These are phyloP conservation scores for Closterium sp. DNA, from an alignment of 139 green algal genomes.

Conservation along the genomic window DNA sequence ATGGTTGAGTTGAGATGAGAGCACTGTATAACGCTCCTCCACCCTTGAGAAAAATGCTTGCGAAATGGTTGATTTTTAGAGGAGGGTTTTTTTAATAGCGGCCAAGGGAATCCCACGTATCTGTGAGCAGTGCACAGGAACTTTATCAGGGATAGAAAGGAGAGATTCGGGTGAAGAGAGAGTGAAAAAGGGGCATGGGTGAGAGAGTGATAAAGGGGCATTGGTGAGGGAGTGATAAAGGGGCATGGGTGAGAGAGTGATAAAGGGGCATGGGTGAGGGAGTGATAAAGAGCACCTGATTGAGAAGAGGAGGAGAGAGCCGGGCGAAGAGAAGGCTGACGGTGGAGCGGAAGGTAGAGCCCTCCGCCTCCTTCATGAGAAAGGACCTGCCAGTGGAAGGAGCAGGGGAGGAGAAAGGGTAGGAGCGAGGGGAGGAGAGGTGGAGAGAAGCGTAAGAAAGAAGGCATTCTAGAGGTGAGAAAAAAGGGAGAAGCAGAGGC, in stretches of 20 bases:
- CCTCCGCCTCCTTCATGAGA: constrained; percentile 56
- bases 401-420: background rate
- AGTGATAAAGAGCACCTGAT: constrained; percentile 34
- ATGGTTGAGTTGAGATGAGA: too few species aligned
- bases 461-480: background rate
- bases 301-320: constrained; percentile 46
- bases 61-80: too few species aligned
- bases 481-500: background rate
- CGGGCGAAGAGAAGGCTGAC: constrained; percentile 72
- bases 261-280: too few species aligned
- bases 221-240: background rate
- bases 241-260: background rate
- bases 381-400: constrained; percentile 43
- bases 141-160: too few species aligned
- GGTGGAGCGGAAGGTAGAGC: constrained; percentile 65
- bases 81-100: too few species aligned
- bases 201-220: background rate
- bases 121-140: too few species aligned
- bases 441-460: too few species aligned
- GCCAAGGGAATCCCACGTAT: too few species aligned
- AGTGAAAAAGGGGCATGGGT: background rate
- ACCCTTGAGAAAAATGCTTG: too few species aligned
- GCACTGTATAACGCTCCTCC: too few species aligned
- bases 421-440: background rate
- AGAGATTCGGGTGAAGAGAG: background rate